These are phyloP conservation scores for Candida glaebosa DNA, from an alignment of 805 yeast genomes.

Conservation along the genomic window DNA sequence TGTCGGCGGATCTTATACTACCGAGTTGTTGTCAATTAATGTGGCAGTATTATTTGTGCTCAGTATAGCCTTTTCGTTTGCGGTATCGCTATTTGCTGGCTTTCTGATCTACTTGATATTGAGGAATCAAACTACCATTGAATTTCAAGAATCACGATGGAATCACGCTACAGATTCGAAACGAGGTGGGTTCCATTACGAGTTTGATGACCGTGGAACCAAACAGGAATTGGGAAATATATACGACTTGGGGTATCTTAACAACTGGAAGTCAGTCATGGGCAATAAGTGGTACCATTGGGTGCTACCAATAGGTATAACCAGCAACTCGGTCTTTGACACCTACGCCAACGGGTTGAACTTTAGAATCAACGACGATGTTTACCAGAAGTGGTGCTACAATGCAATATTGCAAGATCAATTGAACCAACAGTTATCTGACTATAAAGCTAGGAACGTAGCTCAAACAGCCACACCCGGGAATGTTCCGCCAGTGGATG, in stretches of 20 bases:
- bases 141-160: constrained; percentile 57
- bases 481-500: no score
- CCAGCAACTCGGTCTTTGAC: constrained; percentile 16
- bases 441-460: constrained; percentile 15
- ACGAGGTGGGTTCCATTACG: constrained; percentile 26
- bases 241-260: constrained; percentile 64
- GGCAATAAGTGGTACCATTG: constrained; percentile 65
- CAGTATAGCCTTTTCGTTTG: constrained; percentile 49
- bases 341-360: constrained; percentile 45
- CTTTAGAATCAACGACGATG: constrained; percentile 44
- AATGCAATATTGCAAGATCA: constrained; percentile 45
- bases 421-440: constrained; percentile 38
- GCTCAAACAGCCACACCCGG: no score
- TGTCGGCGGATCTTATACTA: constrained; percentile 31
- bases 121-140: constrained; percentile 77
- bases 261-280: constrained; percentile 72
- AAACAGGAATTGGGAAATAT: constrained; percentile 55
- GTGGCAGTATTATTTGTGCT: constrained; percentile 60
- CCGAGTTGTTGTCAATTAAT: constrained; percentile 50
- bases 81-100: constrained; percentile 45
- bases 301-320: constrained; percentile 56
- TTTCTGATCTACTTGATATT: constrained; percentile 59
- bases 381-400: constrained; percentile 36
- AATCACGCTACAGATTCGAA: constrained; percentile 33
- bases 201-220: constrained; percentile 37